phyloP scores from a whole-genome alignment of 768 basidiomycete genomes.

The Tulasnella sp. region DNA sequence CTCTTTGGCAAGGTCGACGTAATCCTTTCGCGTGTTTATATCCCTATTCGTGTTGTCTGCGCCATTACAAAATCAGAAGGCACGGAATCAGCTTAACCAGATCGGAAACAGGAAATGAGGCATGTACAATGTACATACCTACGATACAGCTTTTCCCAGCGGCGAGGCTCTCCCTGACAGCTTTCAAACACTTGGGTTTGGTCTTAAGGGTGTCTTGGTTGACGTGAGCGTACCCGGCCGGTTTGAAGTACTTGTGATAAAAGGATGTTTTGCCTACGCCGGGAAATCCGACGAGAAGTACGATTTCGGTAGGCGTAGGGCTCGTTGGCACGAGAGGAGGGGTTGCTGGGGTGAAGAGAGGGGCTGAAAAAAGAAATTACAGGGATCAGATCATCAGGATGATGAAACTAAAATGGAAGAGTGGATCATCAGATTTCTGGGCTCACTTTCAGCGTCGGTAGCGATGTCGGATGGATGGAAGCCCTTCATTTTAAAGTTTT shows the following conservation, averaged over 20 bases:
- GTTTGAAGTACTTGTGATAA: constrained; percentile 56
- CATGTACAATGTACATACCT: constrained; percentile 46
- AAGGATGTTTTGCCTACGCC: constrained; percentile 76
- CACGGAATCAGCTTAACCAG: background rate
- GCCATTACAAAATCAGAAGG: background rate
- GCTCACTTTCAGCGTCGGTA: constrained; percentile 23
- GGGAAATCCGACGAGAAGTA: constrained; percentile 53
- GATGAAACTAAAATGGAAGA: background rate
- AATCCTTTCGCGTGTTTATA: constrained; percentile 51
- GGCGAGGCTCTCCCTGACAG: constrained; percentile 43
- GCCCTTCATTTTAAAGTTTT: constrained; percentile 46
- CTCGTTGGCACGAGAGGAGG: constrained; percentile 28
- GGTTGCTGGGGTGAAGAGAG: constrained; percentile 36
- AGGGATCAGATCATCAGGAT: constrained; percentile 33
- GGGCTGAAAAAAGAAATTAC: constrained; percentile 30
- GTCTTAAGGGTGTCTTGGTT: constrained; percentile 78
- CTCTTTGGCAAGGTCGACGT: constrained; percentile 56
- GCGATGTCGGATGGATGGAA: constrained; percentile 50
- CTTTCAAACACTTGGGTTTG: constrained; percentile 64
- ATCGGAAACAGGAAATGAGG: background rate
- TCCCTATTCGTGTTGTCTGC: constrained; percentile 92
- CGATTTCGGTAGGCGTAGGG: constrained; percentile 33
- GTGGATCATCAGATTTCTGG: constrained; percentile 6
- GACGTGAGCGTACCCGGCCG: constrained; percentile 63
- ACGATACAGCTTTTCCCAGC: constrained; percentile 62